Evolutionary conservation across 192 early-diverging fungal species (phyloP).

Genomic region (Gaertneriomyces sp.): DNA sequence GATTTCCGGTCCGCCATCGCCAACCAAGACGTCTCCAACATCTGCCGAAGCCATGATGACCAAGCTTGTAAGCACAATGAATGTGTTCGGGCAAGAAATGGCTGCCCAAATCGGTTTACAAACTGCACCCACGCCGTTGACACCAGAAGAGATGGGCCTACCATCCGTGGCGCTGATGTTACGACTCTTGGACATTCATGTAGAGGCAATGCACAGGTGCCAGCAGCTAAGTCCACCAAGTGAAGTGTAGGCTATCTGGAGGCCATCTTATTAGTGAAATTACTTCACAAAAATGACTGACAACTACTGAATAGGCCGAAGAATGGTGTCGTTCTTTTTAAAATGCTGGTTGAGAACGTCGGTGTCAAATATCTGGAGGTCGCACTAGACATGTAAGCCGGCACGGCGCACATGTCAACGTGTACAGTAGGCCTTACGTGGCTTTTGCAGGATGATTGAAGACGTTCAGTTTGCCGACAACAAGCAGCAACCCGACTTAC

Average conservation of each 20-base stretch:
- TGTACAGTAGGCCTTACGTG: background rate
- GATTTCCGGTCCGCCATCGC: constrained; percentile 5
- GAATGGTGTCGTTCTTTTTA: constrained; percentile 65
- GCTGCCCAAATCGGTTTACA: constrained; percentile 25
- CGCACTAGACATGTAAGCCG: constrained; percentile 69
- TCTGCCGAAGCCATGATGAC: constrained; percentile 25
- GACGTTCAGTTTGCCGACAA: constrained; percentile 49
- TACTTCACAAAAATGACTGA: background rate
- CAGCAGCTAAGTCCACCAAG: constrained; percentile 67
- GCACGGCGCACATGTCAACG: constrained; percentile 18
- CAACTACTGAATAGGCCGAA: constrained; percentile 46
- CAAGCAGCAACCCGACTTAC: constrained; percentile 64
- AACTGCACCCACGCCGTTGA: constrained; percentile 4
- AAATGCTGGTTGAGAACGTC: constrained; percentile 70
- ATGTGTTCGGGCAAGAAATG: constrained; percentile 18
- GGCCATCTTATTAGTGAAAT: background rate
- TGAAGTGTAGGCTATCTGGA: constrained; percentile 45
- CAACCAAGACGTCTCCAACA: constrained; percentile 23
- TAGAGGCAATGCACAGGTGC: constrained; percentile 63
- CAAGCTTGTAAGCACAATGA: constrained; percentile 25
- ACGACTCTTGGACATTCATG: constrained; percentile 33
- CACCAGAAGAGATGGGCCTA: constrained; percentile 34
- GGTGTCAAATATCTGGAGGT: constrained; percentile 79
- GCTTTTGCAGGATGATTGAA: constrained; percentile 56
- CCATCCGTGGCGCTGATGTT: constrained; percentile 33